Evolutionary conservation across 83 land plant species (phyloP), one percentile per base, ranked within the genome.

Genomic region (Diphasiastrum complanatum): DNA sequence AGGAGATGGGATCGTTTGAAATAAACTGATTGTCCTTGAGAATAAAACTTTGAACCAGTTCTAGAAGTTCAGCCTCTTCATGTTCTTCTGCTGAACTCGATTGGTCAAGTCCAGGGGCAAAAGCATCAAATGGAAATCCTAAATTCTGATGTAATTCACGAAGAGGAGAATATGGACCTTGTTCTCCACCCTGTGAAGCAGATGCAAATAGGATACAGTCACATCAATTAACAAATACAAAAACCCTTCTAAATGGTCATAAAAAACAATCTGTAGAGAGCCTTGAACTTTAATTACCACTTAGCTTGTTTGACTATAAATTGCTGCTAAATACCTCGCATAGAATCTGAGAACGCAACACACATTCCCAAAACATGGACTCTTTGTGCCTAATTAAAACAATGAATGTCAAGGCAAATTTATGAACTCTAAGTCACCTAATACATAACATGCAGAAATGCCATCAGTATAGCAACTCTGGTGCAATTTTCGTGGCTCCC

Each of bases 51-150:
- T 65, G 73, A 32, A 81, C 82, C 34, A 83, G 51, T 5, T 77
- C 76, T 37, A 81, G 47, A 38, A 83, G 65, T 69, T 83, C 87
- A 40, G 60, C 57, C 64, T 83, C 98, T 53, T 63, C 76, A 28
- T 34, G 33, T 66, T 84, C 95, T 61, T 79, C 70, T 8, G 67
- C 47, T 34, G 77, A 43, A 30, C 47, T 69, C 49, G 63, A 51
- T 50, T 76, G 65, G 61, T 75, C 18, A 33, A 45, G 25, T 20
- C 34, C 37, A 51, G 84, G 63, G 3, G 63, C 37, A 59, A 60
- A 26, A 37, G 75, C 46, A 27, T 64, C 68, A 48, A 72, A 70
- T 51, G 72, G 73, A 14, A 88, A 75, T 46, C 75, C 88, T 38
- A 88, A 73, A 50, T 71, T 80, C 48, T 66, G 68, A 29, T 71